Conservation (phyloP, 495 filamentous ascomycete genomes). For the Cladorrhinum samala region DNA sequence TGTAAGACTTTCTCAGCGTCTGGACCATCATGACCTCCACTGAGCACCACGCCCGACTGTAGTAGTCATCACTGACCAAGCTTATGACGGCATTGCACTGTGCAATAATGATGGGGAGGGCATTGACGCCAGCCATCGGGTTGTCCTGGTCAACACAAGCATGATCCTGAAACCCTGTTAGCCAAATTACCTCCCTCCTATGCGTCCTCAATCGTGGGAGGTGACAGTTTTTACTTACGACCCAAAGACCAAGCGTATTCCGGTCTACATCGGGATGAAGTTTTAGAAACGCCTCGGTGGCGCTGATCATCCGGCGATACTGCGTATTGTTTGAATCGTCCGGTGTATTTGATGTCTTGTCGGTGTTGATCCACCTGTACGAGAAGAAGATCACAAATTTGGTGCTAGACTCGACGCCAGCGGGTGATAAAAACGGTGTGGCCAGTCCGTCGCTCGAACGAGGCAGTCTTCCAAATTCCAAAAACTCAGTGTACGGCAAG, state of each 20-base stretch:
- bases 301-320: conserved; percentile 19
- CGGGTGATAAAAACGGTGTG: background rate
- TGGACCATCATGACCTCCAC: conserved; percentile 18
- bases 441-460: background rate
- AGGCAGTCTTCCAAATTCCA: background rate
- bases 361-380: conserved; percentile 3
- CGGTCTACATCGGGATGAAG: conserved; percentile 9
- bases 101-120: conserved; percentile 22
- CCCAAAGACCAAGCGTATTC: conserved; percentile 19
- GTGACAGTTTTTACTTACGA: conserved; percentile 8
- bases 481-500: background rate
- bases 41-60: conserved; percentile 21
- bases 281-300: conserved; percentile 16
- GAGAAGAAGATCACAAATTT: conserved; percentile 5
- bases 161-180: conserved; percentile 18
- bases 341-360: background rate
- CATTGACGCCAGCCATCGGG: conserved; percentile 15
- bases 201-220: background rate
- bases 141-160: conserved; percentile 25
- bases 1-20: conserved; percentile 5
- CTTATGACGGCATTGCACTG: conserved; percentile 27
- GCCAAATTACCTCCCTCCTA: background rate
- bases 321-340: conserved; percentile 1
- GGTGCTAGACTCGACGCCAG: background rate
- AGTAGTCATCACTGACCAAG: conserved; percentile 13